Conservation (phyloP, 768 basidiomycete genomes). For the Leccinum broughii region DNA sequence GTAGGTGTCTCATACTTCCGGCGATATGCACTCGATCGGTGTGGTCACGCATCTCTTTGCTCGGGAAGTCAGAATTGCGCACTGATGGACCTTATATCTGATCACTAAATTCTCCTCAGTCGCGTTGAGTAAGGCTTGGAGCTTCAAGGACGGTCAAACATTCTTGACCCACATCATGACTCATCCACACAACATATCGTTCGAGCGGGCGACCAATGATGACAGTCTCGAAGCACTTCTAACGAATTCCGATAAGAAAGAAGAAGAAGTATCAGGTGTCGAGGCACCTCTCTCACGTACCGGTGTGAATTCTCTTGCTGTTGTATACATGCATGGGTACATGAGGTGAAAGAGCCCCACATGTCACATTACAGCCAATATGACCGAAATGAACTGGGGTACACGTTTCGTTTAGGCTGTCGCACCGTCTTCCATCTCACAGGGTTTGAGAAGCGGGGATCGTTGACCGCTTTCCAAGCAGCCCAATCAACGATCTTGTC, state of each 20-base stretch:
- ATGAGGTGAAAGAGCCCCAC: too few relatives aligned
- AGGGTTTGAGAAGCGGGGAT: background rate
- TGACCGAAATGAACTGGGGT: too few relatives aligned
- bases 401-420: background rate
- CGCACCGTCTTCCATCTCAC: background rate
- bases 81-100: too few relatives aligned
- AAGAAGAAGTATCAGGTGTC: too few relatives aligned
- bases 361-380: too few relatives aligned
- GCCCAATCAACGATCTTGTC: slow-evolving; percentile 85
- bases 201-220: background rate
- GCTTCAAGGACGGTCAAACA: too few relatives aligned
- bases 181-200: background rate
- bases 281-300: too few relatives aligned
- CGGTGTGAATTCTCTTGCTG: background rate
- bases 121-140: background rate
- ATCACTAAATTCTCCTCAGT: background rate
- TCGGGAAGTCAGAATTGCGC: too few relatives aligned
- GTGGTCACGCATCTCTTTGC: background rate
- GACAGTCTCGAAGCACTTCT: background rate
- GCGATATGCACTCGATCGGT: background rate
- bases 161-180: background rate
- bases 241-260: background rate
- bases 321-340: background rate
- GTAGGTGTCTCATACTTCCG: background rate
- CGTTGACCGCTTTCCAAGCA: slow-evolving; percentile 17